Percentiles rank a stretch among this genome's conserved stretches.
phyloP scores from a whole-genome alignment of 108 stramenopile genomes.

The Skeletonema marinoi region DNA sequence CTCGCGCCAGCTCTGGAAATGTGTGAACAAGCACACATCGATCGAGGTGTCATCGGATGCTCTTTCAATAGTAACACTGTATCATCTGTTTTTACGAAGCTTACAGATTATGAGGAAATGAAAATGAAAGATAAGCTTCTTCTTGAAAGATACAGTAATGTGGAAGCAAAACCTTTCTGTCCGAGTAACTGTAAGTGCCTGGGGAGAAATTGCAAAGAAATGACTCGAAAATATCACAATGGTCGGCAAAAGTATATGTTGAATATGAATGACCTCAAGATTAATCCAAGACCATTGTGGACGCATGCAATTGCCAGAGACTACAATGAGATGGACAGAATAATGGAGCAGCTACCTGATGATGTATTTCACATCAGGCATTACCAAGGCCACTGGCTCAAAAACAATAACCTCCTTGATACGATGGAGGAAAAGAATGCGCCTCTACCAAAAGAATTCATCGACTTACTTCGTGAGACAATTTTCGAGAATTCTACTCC shows the following conservation, averaged over 20 bases:
- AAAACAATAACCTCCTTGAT: constrained; percentile 32
- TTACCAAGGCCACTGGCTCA: constrained; percentile 50
- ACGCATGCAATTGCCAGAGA: constrained; percentile 43
- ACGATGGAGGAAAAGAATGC: constrained; percentile 37
- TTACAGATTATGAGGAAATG: constrained; percentile 30
- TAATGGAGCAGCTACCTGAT: constrained; percentile 47
- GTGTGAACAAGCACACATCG: constrained; percentile 28
- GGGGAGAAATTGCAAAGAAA: constrained; percentile 16
- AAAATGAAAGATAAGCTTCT: constrained; percentile 39
- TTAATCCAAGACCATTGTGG: constrained; percentile 47
- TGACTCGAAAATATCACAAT: constrained; percentile 33
- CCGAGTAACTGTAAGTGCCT: constrained; percentile 35
- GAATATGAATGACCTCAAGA: constrained; percentile 27
- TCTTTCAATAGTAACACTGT: constrained; percentile 51
- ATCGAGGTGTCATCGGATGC: constrained; percentile 30
- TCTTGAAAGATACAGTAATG: constrained; percentile 33
- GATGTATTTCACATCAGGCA: constrained; percentile 46
- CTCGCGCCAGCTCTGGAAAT: constrained; percentile 28
- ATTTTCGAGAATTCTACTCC: not conserved
- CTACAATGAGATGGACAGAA: constrained; percentile 41
- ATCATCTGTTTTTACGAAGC: constrained; percentile 44
- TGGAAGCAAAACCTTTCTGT: constrained; percentile 36
- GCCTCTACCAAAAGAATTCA: constrained; percentile 20
- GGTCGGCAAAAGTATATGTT: constrained; percentile 50
- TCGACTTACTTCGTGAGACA: constrained; percentile 18